These are phyloP conservation scores for Gloeophyllum trabeum DNA, from an alignment of 768 basidiomycete species.

Conservation along the genomic window DNA sequence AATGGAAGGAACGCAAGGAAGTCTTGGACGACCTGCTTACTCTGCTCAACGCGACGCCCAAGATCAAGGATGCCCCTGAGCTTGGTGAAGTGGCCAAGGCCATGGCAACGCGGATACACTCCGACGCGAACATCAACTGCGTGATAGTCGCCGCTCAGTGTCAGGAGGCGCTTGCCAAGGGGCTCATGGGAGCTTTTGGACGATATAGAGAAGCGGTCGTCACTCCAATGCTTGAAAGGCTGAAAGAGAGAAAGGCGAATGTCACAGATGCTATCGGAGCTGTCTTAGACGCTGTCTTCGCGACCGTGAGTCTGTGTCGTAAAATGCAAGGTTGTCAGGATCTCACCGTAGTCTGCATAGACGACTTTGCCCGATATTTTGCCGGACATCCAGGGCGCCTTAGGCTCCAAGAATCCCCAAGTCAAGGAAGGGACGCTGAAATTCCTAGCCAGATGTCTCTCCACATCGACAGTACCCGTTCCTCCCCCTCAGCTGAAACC, in stretches of 20 bases:
- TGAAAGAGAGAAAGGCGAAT: conserved; percentile 89
- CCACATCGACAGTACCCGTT: conserved; percentile 58
- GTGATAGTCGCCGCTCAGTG: conserved; percentile 83
- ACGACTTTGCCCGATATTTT: conserved; percentile 70
- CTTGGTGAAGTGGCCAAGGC: conserved; percentile 67
- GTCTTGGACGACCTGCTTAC: conserved; percentile 74
- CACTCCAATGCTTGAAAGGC: conserved; percentile 68
- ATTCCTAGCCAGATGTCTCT: conserved; percentile 73
- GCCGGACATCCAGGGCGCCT: conserved; percentile 65
- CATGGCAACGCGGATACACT: conserved; percentile 69
- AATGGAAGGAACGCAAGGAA: conserved; percentile 98
- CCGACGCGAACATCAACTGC: conserved; percentile 92
- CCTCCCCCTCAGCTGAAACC: conserved; percentile 70
- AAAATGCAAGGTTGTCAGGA: too few relatives aligned
- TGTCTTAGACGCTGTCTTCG: conserved; percentile 83
- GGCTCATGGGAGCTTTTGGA: conserved; percentile 63
- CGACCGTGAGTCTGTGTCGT: conserved; percentile 47
- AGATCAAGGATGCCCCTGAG: conserved; percentile 73
- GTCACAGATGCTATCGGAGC: conserved; percentile 85
- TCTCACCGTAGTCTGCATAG: conserved; percentile 29
- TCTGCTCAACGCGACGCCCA: conserved; percentile 55
- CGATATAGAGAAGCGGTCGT: conserved; percentile 64
- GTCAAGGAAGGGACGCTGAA: conserved; percentile 89
- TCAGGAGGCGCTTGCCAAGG: conserved; percentile 78
- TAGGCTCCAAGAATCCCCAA: conserved; percentile 91